Conservation (phyloP, 2,329 filamentous ascomycete species). For the Penicillium sumatraense region DNA sequence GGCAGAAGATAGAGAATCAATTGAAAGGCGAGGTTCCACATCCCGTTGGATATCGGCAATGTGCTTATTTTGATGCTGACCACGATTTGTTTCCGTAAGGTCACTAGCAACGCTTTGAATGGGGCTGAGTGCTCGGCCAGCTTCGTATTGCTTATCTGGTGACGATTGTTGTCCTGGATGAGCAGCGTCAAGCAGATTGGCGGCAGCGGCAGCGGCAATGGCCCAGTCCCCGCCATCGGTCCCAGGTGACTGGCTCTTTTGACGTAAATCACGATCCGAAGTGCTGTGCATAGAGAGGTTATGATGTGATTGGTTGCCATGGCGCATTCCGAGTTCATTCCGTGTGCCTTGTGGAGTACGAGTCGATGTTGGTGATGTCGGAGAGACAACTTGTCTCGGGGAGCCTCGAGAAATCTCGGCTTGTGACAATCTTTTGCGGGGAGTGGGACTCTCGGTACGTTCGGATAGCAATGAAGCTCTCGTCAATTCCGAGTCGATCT, state of each 20-base stretch:
- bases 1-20: constrained; percentile 62
- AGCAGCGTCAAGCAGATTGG: constrained; percentile 38
- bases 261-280: constrained; percentile 51
- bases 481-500: constrained; percentile 84
- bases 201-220: constrained; percentile 46
- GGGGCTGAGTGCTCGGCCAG: constrained; percentile 77
- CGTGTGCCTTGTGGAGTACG: constrained; percentile 53
- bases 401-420: constrained; percentile 68
- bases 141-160: constrained; percentile 57
- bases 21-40: constrained; percentile 54
- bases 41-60: constrained; percentile 62
- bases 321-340: constrained; percentile 67
- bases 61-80: constrained; percentile 12
- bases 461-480: constrained; percentile 85
- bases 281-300: constrained; percentile 53
- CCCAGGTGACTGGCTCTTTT: constrained; percentile 39
- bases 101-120: constrained; percentile 93
- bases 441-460: constrained; percentile 73
- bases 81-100: constrained; percentile 65
- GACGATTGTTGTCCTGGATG: constrained; percentile 57
- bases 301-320: constrained; percentile 61
- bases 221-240: constrained; percentile 41
- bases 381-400: constrained; percentile 58
- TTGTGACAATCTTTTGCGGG: constrained; percentile 66
- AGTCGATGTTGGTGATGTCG: constrained; percentile 66